Base-by-base conservation (phyloP, 2,329 filamentous ascomycete species). In the Eutypella sp. region DNA sequence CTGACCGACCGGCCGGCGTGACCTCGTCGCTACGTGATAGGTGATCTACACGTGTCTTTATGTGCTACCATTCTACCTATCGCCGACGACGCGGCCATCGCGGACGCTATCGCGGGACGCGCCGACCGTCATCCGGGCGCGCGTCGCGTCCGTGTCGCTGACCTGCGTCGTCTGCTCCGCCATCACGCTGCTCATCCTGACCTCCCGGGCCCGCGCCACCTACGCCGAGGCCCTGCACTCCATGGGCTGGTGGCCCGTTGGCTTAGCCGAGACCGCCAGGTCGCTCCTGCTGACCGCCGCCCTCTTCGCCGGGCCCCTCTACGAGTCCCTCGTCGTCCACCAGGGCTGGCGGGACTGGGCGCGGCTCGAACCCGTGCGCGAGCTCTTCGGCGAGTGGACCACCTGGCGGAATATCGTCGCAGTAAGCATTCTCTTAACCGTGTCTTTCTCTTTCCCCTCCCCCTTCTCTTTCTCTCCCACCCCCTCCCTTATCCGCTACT, bases 21-120 rank as follows among this genome's bases (percentile, higher is more conserved):
- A 33, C 29, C 29, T 33, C 11, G 16, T 52, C 23, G 16, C 6
- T 15, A 15, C 25, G 24, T 18, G 52, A 41, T 48, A 87, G 88
- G 70, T 91, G 51, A 67, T 84, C 50, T 95, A 95, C 68, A 95
- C 89, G n/a, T 66, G 90, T 56, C 70, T 89, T 70, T 99, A 97
- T 70, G 88, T 99, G 57, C 72, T 87, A 3, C 92, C 93, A 20
- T 89, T 97, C 67, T 96, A 99, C 72, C 74, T 92, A 52, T 93
- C 85, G 18, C 67, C 81, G 4, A 77, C 81, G 18, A 95, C 92
- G 5, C 82, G 91, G 43, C 90, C 91, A 6, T 93, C 89, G 7
- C 78, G 81, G 22, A 81, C 77, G 45, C 78, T 95, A 23, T 88
- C 87, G 49, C 84, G 93, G 61, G 91, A 97, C 78, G 85, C 89